Evolutionary conservation across 73 alveolate genomes (phyloP).

Genomic region (Paramecium biaurelia): DNA sequence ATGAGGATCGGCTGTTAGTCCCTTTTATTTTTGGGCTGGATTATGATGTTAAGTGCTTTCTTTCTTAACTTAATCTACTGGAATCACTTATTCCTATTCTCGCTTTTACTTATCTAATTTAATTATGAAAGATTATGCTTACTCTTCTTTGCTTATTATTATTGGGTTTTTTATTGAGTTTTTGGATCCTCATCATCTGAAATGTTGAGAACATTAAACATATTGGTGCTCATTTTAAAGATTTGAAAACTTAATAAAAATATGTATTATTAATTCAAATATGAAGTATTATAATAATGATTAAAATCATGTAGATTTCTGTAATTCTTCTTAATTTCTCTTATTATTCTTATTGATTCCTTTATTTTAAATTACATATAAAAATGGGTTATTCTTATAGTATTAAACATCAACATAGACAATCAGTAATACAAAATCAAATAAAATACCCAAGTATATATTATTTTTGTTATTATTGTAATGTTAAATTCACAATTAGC

Average conservation of each 20-base stretch:
- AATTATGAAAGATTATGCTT: background rate
- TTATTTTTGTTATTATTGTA: too few species aligned
- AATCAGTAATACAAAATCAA: too few species aligned
- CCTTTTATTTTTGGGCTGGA: background rate
- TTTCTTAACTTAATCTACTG: background rate
- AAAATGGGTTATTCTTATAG: too few species aligned
- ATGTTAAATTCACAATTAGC: too few species aligned
- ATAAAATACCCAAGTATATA: too few species aligned
- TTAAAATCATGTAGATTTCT: background rate
- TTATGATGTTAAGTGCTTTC: slow-evolving; percentile 27
- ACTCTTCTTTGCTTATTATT: background rate
- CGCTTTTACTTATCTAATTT: background rate
- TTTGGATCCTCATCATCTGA: background rate
- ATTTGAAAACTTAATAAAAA: background rate
- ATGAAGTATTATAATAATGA: background rate
- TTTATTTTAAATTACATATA: too few species aligned
- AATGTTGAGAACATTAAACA: background rate
- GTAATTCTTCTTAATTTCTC: background rate
- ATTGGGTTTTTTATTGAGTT: background rate
- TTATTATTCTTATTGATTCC: too few species aligned
- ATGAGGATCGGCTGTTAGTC: slow-evolving; percentile 54
- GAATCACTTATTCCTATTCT: slow-evolving; percentile 24
- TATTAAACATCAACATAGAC: too few species aligned
- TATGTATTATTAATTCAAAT: background rate
- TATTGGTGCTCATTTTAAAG: background rate